phyloP scores from a whole-genome alignment of 169 alveolate species.

The Sarcocystis neurona region DNA sequence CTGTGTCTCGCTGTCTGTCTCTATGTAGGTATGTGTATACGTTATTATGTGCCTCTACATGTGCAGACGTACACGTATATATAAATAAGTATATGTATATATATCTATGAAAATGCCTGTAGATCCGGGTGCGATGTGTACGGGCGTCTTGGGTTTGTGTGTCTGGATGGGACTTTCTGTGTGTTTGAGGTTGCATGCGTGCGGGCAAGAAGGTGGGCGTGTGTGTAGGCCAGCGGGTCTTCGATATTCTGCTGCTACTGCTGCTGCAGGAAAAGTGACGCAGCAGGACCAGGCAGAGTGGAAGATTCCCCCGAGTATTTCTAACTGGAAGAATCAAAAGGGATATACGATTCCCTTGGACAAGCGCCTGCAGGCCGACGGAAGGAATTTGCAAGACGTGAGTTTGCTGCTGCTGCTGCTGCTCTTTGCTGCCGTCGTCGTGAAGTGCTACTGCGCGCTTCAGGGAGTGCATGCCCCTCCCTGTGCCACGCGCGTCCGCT shows the following conservation, averaged over 20 bases:
- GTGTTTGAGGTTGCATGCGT: too few species aligned
- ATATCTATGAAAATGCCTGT: too few species aligned
- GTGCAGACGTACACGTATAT: too few species aligned
- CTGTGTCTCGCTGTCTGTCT: too few species aligned
- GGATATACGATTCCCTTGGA: conserved; percentile 98
- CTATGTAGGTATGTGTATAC: too few species aligned
- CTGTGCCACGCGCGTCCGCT: not conserved
- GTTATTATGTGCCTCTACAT: too few species aligned
- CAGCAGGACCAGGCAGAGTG: conserved; percentile 94
- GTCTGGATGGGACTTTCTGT: too few species aligned
- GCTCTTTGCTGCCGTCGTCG: not conserved
- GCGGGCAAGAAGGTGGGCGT: too few species aligned
- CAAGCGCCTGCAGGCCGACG: conserved; percentile 97
- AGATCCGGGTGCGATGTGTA: too few species aligned
- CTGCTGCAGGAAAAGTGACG: conserved; percentile 91
- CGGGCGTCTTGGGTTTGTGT: too few species aligned
- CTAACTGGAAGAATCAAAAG: conserved; percentile 97
- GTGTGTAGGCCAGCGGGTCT: not conserved
- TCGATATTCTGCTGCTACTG: not conserved
- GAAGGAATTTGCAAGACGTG: conserved; percentile 90
- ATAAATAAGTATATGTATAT: too few species aligned
- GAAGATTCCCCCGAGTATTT: conserved; percentile 97
- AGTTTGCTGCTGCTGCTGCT: not conserved
- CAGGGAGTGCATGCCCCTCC: not conserved
- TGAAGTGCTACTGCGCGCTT: not conserved